phyloP scores from a whole-genome alignment of 1,139 yeast genomes.

The Geotrichum candidum region DNA sequence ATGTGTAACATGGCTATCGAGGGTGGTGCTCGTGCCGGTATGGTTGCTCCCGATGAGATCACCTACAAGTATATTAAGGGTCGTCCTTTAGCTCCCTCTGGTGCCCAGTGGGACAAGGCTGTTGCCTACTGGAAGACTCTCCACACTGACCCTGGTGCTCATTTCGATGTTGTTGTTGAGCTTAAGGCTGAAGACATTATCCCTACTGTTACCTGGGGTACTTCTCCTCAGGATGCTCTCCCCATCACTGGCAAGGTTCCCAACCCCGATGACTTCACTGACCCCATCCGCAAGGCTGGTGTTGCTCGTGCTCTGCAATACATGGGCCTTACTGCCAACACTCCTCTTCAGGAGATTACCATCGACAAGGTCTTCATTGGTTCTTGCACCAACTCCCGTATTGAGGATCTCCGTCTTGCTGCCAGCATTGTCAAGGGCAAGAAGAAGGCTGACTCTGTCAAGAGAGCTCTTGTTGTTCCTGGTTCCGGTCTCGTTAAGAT shows the following conservation, averaged over 20 bases:
- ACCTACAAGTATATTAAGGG: conserved; percentile 87
- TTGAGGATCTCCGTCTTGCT: conserved; percentile 93
- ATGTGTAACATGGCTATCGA: conserved; percentile 98
- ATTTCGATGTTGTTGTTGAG: conserved; percentile 75
- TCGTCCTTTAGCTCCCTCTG: conserved; percentile 90
- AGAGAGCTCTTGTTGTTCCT: conserved; percentile 86
- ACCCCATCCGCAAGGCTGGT: conserved; percentile 73
- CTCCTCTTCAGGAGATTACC: conserved; percentile 63
- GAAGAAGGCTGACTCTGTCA: conserved; percentile 74
- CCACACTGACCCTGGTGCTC: conserved; percentile 81
- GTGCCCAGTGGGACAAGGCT: conserved; percentile 93
- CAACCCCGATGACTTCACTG: conserved; percentile 66
- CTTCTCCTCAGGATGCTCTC: conserved; percentile 96
- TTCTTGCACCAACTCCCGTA: conserved; percentile 95
- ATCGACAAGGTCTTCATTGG: conserved; percentile 96
- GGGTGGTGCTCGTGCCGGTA: conserved; percentile 99
- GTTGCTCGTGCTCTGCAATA: conserved; percentile 86
- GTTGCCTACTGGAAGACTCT: conserved; percentile 83
- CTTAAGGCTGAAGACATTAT: conserved; percentile 79
- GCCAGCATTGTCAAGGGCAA: conserved; percentile 90
- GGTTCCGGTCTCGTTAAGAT: conserved; percentile 92
- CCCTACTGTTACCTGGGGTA: conserved; percentile 99
- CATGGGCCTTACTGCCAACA: conserved; percentile 84
- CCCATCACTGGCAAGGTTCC: conserved; percentile 90
- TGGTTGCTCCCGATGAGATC: conserved; percentile 90